phyloP scores from a whole-genome alignment of 305 asterid species.

The Fraxinus sp. region DNA sequence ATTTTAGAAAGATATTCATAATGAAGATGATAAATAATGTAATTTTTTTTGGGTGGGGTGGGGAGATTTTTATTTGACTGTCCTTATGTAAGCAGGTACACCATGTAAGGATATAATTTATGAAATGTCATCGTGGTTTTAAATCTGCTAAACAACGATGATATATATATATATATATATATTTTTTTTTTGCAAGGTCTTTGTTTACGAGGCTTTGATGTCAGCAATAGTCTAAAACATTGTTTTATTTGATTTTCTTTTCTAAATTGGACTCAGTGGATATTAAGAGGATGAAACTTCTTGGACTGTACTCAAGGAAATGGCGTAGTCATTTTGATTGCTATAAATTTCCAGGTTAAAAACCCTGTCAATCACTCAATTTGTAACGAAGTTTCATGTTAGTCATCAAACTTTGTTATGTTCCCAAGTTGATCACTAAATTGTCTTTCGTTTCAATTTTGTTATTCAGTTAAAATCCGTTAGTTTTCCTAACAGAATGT shows the following conservation, averaged over 20 bases:
- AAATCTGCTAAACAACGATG: neutral
- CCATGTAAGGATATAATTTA: neutral
- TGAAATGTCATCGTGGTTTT: neutral
- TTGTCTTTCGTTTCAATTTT: neutral
- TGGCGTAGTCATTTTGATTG: neutral
- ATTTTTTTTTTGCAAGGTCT: neutral
- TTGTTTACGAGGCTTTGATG: neutral
- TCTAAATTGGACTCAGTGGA: neutral
- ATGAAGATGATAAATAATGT: neutral
- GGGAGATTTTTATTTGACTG: neutral
- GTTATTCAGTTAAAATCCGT: neutral
- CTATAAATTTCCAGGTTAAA: neutral
- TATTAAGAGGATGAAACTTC: neutral
- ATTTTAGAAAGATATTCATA: neutral
- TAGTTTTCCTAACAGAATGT: neutral
- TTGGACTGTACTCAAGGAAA: neutral
- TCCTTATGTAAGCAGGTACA: neutral
- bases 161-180: neutral
- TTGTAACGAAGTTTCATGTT: neutral
- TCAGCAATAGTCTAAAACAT: neutral
- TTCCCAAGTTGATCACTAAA: neutral
- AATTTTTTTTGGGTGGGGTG: neutral
- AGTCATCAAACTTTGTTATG: neutral
- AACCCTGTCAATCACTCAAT: neutral
- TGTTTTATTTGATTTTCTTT: neutral